Evolutionary conservation across 768 basidiomycete species (phyloP), one percentile per base, ranked within the genome.

Genomic region (Trametopsis cervina): DNA sequence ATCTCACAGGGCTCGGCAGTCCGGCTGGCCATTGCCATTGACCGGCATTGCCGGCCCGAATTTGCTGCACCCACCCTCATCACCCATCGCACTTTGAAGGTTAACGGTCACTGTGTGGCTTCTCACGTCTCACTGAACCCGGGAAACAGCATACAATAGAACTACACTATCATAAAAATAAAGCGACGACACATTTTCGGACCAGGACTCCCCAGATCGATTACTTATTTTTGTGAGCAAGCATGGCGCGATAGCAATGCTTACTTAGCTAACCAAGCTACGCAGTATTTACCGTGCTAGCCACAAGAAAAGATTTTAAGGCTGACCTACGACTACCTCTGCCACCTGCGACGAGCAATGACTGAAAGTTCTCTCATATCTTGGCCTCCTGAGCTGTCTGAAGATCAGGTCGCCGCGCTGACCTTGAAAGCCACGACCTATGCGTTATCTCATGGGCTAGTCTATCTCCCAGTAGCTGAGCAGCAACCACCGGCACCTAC

Each of bases 371-470:
- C 36, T 2, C 49, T 44, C 15, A 18, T 33, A n/a, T 38, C 44
- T 22, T 95, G 93, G 93, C 91, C 91, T 0, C 93, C 93, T 2
- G 51, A 63, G 1, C 63, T 93, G 20, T 68, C 80, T 1, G 66
- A 77, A 5, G 64, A 60, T 6, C 81, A 91, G 58, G 70, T 82
- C 13, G 71, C 75, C 12, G 66, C 73, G 5, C 70, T 95, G 44
- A 75, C 80, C 0, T 63, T 77, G 15, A 70, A 80, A 25, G 86
- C 91, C 0, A 80, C 87, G 0, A 86, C 86, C 0, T 93, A 87
- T 58, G 87, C 94, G 2, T 73, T 98, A 42, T 77, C 90, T 2
- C 84, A 87, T 62, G 89, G 89, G 5, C 72, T 97, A 23, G 69
- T 85, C n/a, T 90, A 89, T 63, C 81, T 92, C 17, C 89, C 88